Conservation (phyloP, 2,329 filamentous ascomycete genomes). For the Colletotrichum sp. region DNA sequence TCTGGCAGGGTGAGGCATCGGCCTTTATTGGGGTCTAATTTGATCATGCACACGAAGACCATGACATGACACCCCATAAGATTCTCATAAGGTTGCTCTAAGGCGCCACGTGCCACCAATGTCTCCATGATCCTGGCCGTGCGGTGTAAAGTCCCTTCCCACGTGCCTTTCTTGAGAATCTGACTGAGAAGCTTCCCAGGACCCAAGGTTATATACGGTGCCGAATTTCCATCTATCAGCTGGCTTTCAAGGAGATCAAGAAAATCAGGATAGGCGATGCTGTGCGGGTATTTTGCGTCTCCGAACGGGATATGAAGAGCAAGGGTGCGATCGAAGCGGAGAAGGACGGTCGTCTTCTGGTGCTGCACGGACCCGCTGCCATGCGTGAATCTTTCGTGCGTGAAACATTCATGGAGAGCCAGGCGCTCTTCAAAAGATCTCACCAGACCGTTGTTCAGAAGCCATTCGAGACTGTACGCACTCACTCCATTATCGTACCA, state of each 20-base stretch:
- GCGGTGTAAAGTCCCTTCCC: not conserved
- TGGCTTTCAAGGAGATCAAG: not conserved
- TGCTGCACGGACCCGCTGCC: not conserved
- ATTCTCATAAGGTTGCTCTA: not conserved
- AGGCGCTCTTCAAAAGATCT: not conserved
- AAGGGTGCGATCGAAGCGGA: not conserved
- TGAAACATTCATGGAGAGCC: not conserved
- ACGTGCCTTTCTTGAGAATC: not conserved
- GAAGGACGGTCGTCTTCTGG: not conserved
- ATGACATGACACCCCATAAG: not conserved
- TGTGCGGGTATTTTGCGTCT: not conserved
- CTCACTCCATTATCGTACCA: not conserved
- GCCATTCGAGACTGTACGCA: not conserved
- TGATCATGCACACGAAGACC: not conserved
- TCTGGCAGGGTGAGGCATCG: not conserved
- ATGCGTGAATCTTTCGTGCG: not conserved
- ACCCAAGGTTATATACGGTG: rapidly evolving
- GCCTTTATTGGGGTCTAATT: not conserved
- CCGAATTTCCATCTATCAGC: not conserved
- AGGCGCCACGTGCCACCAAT: not conserved
- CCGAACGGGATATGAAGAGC: not conserved
- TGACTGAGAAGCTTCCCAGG: not conserved
- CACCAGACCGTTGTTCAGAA: not conserved
- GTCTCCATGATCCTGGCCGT: not conserved
- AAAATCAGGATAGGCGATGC: not conserved